Evolutionary conservation across 2,329 filamentous ascomycete species (phyloP), one percentile per base, ranked within the genome.

Genomic region (Pseudogymnoascus sp.): DNA sequence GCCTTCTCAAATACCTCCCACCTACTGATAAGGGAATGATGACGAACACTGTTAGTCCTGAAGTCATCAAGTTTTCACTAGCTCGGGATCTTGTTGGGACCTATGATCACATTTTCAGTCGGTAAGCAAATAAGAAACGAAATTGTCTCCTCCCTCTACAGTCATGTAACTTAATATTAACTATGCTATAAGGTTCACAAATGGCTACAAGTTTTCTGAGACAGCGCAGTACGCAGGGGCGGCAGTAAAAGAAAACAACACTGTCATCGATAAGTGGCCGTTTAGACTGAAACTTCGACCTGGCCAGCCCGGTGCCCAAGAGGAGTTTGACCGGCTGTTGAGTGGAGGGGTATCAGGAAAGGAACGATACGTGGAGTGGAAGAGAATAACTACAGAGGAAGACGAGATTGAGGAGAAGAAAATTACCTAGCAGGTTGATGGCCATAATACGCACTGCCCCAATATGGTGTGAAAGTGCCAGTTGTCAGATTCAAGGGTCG

Each of bases 361-460:
- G 13, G 68, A 72, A 61, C 59, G 71, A n/a, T 73, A 72, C 61
- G 62, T 73, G 30, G 71, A 74, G 60, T 71, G 70, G 65, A 63
- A 66, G 60, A 67, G 65, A 48, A 61, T 26, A 7, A 26, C 13
- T 21, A 9, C 13, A n/a, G 13, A n/a, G n/a, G 12, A 19, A 39
- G 37, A 39, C 37, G 19, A 39, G 15, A 38, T 19, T 19, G 15
- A 5, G 12, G 15, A 38, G 2, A 3, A 13, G 7, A 26, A 45
- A 15, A 12, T 15, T 26, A 2, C 7, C 26, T 45, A 45, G 21
- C 18, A 26, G 7, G 21, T 45, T 45, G 13, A 15, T 45, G 13
- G 7, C 39, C 39, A 15, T 8, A 26, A 26, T 45, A 9, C 7
- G 39, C 13, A 26, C 13, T 45, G 13, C 23, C 13, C 13, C 21